Evolutionary conservation across 2,329 filamentous ascomycete genomes (phyloP).

Genomic region (Stachybotrys elegans): DNA sequence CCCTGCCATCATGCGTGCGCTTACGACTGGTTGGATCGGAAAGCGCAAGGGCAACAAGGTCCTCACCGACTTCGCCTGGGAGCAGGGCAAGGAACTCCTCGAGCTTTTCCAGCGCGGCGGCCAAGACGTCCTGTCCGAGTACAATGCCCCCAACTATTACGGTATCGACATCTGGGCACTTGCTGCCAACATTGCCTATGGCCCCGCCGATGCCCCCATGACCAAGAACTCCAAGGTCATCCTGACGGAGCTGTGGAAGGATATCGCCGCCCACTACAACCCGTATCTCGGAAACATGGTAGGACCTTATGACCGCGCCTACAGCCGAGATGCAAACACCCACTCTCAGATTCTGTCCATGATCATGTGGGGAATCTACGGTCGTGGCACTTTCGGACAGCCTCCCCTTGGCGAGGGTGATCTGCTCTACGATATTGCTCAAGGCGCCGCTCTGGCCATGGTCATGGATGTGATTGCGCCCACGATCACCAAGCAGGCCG

Average conservation of each 20-base stretch:
- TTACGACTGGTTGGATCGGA: conserved; percentile 36
- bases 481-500: conserved; percentile 21
- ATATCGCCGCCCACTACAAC: conserved; percentile 14
- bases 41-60: conserved; percentile 28
- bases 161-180: conserved; percentile 36
- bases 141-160: conserved; percentile 35
- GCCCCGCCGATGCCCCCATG: conserved; percentile 11
- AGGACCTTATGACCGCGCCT: conserved; percentile 16
- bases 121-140: conserved; percentile 29
- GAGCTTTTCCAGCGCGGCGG: conserved; percentile 23
- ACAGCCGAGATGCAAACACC: conserved; percentile 18
- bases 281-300: conserved; percentile 16
- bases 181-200: conserved; percentile 31
- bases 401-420: conserved; percentile 32
- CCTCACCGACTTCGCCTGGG: conserved; percentile 29
- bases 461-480: conserved; percentile 25
- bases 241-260: conserved; percentile 14
- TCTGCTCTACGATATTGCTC: conserved; percentile 33
- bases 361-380: conserved; percentile 38
- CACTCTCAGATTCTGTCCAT: conserved; percentile 35
- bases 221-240: conserved; percentile 9
- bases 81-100: conserved; percentile 22
- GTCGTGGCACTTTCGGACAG: conserved; percentile 29
- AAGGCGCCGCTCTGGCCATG: conserved; percentile 34
- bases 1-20: conserved; percentile 33